Conservation (phyloP, 169 alveolate species). For the Cryptosporidium felis region DNA sequence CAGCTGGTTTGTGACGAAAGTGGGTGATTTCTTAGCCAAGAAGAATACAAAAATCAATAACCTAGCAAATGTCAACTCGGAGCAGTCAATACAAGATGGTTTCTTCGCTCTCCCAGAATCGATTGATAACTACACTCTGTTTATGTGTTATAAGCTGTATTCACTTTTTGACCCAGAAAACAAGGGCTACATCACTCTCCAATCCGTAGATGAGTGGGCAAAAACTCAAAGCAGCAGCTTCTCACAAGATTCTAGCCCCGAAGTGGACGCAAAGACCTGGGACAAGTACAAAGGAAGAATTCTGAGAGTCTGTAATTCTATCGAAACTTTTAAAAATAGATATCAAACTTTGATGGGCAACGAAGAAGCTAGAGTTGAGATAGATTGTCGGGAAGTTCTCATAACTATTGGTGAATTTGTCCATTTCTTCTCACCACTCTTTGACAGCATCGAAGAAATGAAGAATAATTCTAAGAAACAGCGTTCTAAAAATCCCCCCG, state of each 20-base stretch:
- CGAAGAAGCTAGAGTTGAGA: neutral
- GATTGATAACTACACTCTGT: neutral
- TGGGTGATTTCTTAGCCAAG: slow-evolving; percentile 4
- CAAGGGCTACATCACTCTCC: slow-evolving; percentile 29
- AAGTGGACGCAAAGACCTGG: neutral
- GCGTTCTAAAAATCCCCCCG: neutral
- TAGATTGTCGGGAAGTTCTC: neutral
- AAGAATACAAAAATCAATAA: slow-evolving; percentile 29
- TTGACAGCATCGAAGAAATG: neutral
- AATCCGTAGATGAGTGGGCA: slow-evolving; percentile 44
- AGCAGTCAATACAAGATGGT: neutral
- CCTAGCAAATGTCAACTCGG: neutral
- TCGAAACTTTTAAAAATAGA: slow-evolving; percentile 38
- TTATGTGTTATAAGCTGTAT: slow-evolving; percentile 23
- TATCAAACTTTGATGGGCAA: neutral
- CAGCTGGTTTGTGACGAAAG: slow-evolving; percentile 24
- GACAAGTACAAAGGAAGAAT: slow-evolving; percentile 6
- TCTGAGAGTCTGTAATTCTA: slow-evolving; percentile 24
- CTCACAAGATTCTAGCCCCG: neutral
- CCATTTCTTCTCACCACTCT: neutral
- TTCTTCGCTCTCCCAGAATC: slow-evolving; percentile 24
- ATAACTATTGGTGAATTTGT: slow-evolving; percentile 49
- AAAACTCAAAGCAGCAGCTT: neutral
- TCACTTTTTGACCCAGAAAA: slow-evolving; percentile 40
- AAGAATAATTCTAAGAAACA: neutral